Conservation (phyloP, 306 rosid species). For the Cucurbita moschata region DNA sequence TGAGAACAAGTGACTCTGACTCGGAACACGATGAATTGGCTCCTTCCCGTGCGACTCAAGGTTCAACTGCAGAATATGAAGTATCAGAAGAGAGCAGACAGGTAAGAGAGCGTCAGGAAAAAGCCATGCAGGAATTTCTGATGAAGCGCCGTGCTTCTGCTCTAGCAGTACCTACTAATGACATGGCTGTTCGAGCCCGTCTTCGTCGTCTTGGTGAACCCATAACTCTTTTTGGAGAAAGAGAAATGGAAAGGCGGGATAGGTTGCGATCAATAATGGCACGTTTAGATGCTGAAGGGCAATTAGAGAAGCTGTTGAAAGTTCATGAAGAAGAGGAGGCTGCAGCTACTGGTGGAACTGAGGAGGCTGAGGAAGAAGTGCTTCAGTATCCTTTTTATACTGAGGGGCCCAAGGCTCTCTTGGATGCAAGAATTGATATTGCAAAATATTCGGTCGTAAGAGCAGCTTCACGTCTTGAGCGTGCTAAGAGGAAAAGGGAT, state of each 20-base stretch:
- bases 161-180: constrained; percentile 83
- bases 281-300: constrained; percentile 66
- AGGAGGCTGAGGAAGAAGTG: constrained; percentile 54
- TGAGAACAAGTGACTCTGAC: constrained; percentile 43
- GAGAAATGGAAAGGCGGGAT: constrained; percentile 92
- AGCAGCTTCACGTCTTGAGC: constrained; percentile 60
- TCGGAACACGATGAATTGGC: constrained; percentile 34
- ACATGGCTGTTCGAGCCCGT: constrained; percentile 77
- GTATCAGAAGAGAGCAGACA: constrained; percentile 71
- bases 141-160: constrained; percentile 83
- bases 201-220: constrained; percentile 89
- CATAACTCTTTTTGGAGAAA: constrained; percentile 77
- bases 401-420: constrained; percentile 59
- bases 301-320: constrained; percentile 69
- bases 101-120: constrained; percentile 77
- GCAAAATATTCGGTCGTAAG: constrained; percentile 52
- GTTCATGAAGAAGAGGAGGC: constrained; percentile 87
- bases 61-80: constrained; percentile 46
- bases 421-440: constrained; percentile 53
- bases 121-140: constrained; percentile 60
- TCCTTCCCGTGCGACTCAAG: constrained; percentile 22
- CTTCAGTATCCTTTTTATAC: constrained; percentile 76
- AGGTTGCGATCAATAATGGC: constrained; percentile 71
- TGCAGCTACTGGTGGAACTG: constrained; percentile 40
- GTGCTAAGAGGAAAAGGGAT: constrained; percentile 66